These are phyloP conservation scores for Graphiopsis chlorocephala DNA, from an alignment of 2,329 filamentous ascomycete species.

Conservation along the genomic window DNA sequence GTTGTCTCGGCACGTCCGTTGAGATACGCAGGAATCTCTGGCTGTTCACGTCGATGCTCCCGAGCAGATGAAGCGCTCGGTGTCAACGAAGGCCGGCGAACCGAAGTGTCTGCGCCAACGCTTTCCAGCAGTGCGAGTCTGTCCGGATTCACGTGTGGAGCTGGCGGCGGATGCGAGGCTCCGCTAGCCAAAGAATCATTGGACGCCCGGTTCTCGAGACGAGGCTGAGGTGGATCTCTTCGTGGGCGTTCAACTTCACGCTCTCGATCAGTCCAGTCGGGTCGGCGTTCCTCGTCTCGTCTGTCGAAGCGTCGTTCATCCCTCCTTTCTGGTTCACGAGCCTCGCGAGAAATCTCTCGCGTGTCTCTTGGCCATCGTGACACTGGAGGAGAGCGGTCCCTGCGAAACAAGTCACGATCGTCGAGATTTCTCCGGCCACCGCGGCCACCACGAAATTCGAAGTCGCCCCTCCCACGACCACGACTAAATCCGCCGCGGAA, in stretches of 20 bases:
- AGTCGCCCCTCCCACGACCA: conserved; percentile 50
- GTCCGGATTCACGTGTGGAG: conserved; percentile 32
- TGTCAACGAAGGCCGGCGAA: conserved; percentile 24
- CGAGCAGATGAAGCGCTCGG: conserved; percentile 12
- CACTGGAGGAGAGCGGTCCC: conserved; percentile 48
- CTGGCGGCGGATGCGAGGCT: conserved; percentile 21
- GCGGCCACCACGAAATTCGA: conserved; percentile 49
- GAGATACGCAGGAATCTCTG: conserved; percentile 44
- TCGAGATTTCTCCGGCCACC: conserved; percentile 47
- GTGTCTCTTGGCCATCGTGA: conserved; percentile 41
- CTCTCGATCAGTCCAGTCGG: conserved; percentile 39
- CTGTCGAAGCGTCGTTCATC: conserved; percentile 46
- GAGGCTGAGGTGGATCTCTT: conserved; percentile 29
- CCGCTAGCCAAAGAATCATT: conserved; percentile 26
- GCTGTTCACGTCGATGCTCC: conserved; percentile 17
- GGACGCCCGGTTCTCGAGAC: conserved; percentile 29
- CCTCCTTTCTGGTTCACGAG: conserved; percentile 37
- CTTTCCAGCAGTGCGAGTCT: conserved; percentile 33
- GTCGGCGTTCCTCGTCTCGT: conserved; percentile 41
- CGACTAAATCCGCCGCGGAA: conserved; percentile 55
- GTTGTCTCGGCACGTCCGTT: conserved; percentile 47
- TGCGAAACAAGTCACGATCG: conserved; percentile 58
- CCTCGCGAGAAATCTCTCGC: conserved; percentile 34
- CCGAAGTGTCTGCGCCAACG: conserved; percentile 28
- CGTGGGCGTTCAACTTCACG: conserved; percentile 38